Conservation (phyloP, 257 asterid genomes). For the Leonotis leonurus region DNA sequence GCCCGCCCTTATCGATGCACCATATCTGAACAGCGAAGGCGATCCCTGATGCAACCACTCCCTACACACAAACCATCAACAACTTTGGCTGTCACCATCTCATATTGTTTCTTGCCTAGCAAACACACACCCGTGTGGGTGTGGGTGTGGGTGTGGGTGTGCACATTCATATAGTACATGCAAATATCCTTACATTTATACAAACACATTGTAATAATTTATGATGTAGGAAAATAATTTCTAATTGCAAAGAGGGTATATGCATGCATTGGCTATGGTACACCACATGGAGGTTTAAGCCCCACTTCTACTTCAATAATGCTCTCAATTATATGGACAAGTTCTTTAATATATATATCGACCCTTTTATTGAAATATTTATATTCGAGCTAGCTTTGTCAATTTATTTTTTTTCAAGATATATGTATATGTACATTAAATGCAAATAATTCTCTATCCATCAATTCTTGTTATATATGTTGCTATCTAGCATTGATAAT, state of each 20-base stretch:
- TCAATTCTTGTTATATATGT: not conserved
- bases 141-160: too few relatives aligned
- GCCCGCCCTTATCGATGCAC: constrained; percentile 99
- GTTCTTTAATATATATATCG: constrained; percentile 18
- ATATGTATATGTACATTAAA: not conserved
- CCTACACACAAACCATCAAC: constrained; percentile 57
- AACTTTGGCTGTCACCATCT: constrained; percentile 13
- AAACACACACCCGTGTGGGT: not conserved
- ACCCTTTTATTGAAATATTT: not conserved
- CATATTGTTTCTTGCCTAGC: not conserved
- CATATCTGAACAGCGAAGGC: constrained; percentile 99
- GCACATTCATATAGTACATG: not conserved
- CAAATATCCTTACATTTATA: too few relatives aligned
- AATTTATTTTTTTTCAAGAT: constrained; percentile 4
- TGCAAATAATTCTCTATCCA: not conserved
- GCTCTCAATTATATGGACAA: not conserved
- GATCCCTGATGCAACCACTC: constrained; percentile 97
- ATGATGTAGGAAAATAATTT: too few relatives aligned
- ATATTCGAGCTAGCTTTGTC: not conserved
- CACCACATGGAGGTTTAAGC: constrained; percentile 17
- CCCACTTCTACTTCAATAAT: constrained; percentile 20
- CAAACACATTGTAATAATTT: too few relatives aligned
- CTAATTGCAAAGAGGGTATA: too few relatives aligned
- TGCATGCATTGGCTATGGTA: too few relatives aligned
- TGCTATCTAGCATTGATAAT: constrained; percentile 13